phyloP scores from a whole-genome alignment of 768 basidiomycete genomes.

The Collybiopsis confluens region DNA sequence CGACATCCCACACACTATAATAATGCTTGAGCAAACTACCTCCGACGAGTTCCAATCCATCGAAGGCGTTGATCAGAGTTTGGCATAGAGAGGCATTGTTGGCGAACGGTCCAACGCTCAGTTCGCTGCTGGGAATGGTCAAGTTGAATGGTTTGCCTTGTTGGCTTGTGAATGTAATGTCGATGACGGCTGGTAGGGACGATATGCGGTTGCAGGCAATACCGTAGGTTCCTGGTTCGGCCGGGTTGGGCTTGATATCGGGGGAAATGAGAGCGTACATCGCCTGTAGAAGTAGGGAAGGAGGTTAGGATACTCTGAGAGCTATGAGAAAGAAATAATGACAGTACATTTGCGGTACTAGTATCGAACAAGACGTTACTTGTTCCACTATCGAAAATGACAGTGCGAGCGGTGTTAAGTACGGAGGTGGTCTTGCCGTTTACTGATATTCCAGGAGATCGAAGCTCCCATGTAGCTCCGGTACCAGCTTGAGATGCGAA shows the following conservation, averaged over 20 bases:
- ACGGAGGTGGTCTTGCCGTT: constrained; percentile 47
- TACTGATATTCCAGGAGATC: constrained; percentile 42
- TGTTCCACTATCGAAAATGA: constrained; percentile 58
- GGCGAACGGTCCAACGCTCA: constrained; percentile 55
- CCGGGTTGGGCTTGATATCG: constrained; percentile 45
- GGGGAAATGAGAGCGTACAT: constrained; percentile 58
- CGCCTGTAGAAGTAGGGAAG: constrained; percentile 26
- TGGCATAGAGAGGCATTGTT: constrained; percentile 46
- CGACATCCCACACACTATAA: constrained; percentile 57
- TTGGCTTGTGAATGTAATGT: constrained; percentile 51
- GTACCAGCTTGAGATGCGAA: constrained; percentile 36
- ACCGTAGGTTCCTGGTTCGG: constrained; percentile 53
- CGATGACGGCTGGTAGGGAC: constrained; percentile 46
- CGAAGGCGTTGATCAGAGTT: constrained; percentile 57
- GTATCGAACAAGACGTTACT: constrained; percentile 51
- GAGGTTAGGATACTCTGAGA: not conserved
- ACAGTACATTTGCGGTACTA: constrained; percentile 38
- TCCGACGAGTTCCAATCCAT: constrained; percentile 47
- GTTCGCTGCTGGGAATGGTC: constrained; percentile 52
- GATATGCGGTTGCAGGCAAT: constrained; percentile 44
- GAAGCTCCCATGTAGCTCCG: constrained; percentile 39
- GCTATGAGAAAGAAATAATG: constrained; percentile 1
- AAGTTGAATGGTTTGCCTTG: constrained; percentile 46
- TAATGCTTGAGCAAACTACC: constrained; percentile 57
- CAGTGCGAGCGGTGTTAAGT: constrained; percentile 33